These are phyloP conservation scores for Ocimum tenuiflorum DNA, from an alignment of 257 asterid genomes.

Conservation along the genomic window DNA sequence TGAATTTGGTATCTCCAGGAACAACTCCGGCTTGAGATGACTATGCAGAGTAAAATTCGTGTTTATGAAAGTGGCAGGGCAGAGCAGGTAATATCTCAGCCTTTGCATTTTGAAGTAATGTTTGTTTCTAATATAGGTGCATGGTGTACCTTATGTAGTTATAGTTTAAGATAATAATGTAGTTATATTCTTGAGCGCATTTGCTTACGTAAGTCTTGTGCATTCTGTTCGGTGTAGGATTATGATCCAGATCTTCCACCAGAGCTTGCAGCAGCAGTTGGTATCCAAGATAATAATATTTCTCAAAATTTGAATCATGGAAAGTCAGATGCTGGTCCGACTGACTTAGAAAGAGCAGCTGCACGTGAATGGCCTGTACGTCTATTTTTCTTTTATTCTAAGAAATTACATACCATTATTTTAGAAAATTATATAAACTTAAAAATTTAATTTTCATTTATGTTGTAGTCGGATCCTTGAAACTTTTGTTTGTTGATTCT, in stretches of 20 bases:
- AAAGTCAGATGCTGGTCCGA: constrained; percentile 47
- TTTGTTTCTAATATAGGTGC: neutral
- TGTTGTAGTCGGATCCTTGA: too few species aligned
- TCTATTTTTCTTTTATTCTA: neutral
- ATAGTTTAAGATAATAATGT: too few species aligned
- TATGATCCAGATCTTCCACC: constrained; percentile 99
- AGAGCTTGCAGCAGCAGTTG: constrained; percentile 95
- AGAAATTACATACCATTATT: neutral
- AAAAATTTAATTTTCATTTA: too few species aligned
- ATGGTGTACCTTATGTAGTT: constrained; percentile 5
- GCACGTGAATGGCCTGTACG: constrained; percentile 47
- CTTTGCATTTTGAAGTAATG: neutral
- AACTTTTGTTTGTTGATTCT: too few species aligned
- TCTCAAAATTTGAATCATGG: constrained; percentile 50
- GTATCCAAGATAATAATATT: constrained; percentile 47
- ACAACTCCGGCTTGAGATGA: constrained; percentile 83
- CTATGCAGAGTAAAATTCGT: constrained; percentile 93
- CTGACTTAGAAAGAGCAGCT: constrained; percentile 47
- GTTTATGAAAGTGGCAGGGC: constrained; percentile 91
- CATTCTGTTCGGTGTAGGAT: constrained; percentile 44
- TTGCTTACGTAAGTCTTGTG: neutral
- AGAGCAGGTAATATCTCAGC: constrained; percentile 63
- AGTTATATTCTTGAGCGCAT: neutral
- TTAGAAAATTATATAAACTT: neutral
- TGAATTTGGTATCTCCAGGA: constrained; percentile 50